Percentiles rank a stretch among this genome's conserved stretches.
These are phyloP conservation scores for Smallanthus sonchifolius DNA, from an alignment of 129 eudicot species.

Conservation along the genomic window DNA sequence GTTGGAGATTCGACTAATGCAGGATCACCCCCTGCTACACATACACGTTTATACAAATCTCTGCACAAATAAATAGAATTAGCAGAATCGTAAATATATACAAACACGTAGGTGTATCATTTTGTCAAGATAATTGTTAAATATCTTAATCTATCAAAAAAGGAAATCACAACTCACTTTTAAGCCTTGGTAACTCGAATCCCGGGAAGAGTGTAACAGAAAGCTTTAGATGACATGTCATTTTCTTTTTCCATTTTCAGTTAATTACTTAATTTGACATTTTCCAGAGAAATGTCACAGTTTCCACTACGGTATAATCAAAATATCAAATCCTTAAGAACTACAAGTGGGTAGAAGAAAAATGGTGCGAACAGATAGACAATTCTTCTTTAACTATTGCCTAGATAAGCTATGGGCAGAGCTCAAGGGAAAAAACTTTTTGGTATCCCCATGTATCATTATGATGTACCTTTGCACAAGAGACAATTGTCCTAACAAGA, in stretches of 20 bases:
- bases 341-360: background rate
- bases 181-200: background rate
- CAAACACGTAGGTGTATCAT: background rate
- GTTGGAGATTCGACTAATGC: conserved; percentile 80
- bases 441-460: background rate
- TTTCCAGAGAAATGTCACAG: background rate
- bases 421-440: background rate
- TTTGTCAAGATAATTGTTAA: conserved; percentile 5
- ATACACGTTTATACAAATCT: conserved; percentile 55
- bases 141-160: background rate
- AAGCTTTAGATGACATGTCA: background rate
- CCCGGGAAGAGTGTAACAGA: background rate
- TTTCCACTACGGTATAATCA: background rate
- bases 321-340: background rate
- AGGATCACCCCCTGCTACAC: conserved; percentile 85
- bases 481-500: background rate
- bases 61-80: conserved; percentile 27
- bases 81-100: background rate
- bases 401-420: conserved; percentile 4
- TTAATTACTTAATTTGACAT: background rate
- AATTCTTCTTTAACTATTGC: conserved; percentile 9
- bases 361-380: background rate
- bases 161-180: background rate
- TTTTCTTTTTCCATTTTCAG: background rate
- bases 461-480: background rate